These are phyloP conservation scores for Scleroderma bovista DNA, from an alignment of 768 basidiomycete species.

Conservation along the genomic window DNA sequence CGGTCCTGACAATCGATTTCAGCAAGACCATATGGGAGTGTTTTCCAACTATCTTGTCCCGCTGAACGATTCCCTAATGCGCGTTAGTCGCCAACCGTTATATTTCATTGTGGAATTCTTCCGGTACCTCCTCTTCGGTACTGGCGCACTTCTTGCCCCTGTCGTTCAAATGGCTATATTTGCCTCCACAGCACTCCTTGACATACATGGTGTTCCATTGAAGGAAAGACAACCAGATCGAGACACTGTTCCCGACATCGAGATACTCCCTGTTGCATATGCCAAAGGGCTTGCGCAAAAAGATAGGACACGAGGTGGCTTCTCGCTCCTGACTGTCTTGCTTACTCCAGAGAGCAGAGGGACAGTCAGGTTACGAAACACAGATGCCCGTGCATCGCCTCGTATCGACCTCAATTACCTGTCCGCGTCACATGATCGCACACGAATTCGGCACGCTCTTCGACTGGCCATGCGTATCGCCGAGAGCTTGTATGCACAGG, in stretches of 20 bases:
- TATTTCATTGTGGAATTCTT: constrained; percentile 26
- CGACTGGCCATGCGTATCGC: not conserved
- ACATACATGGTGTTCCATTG: constrained; percentile 9
- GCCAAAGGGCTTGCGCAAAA: not conserved
- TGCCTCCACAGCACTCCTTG: constrained; percentile 22
- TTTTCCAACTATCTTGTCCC: constrained; percentile 28
- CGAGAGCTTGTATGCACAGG: not conserved
- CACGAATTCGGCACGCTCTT: constrained; percentile 11
- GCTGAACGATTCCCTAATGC: constrained; percentile 27
- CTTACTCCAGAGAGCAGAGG: constrained; percentile 18
- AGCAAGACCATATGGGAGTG: constrained; percentile 38
- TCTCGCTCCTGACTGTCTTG: constrained; percentile 22
- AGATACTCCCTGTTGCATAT: constrained; percentile 29
- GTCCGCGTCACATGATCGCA: not conserved
- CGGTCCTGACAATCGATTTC: not conserved
- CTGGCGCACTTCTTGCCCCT: constrained; percentile 28
- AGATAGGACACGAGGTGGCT: constrained; percentile 13
- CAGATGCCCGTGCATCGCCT: constrained; percentile 13
- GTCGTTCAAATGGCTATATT: constrained; percentile 29
- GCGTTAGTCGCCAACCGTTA: constrained; percentile 21
- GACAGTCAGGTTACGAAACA: constrained; percentile 14
- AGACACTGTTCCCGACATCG: constrained; percentile 33
- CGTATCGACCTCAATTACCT: constrained; percentile 9
- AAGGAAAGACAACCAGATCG: constrained; percentile 13
- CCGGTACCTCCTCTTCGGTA: constrained; percentile 29